Evolutionary conservation across 139 green algal species (phyloP), one percentile per base, ranked within the genome.

Genomic region (Picochlorum sp.): DNA sequence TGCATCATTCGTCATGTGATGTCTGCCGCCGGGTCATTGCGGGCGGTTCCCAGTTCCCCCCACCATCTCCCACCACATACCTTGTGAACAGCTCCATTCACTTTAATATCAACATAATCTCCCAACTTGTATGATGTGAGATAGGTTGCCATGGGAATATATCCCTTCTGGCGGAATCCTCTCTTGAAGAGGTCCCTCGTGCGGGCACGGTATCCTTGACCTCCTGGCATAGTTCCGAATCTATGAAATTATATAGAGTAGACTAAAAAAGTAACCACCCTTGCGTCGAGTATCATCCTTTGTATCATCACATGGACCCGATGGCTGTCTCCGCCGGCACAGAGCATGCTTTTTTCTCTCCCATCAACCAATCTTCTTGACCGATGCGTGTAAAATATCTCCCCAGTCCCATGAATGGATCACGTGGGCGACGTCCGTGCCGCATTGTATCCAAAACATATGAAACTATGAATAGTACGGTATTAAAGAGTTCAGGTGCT

Each of bases 101-200:
- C 90, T 77, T 97, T 97, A 77, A 99, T 92, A 83, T 97, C 92
- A 18, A 99, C 92, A 75, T 92, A 95, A 79, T 99, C 92, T 30
- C 94, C 94, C 44, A 98, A 59, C 81, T 91, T 95, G 83, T 91
- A 98, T 60, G 59, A 90, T 50, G 88, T 86, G 79, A 99, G 85
- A 85, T 98, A 98, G 9, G 77, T 89, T 47, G 83, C 83, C 11
- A 98, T 67, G 45, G 82, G 79, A 74, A 97, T 95, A 80, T 82
- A 90, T 47, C 94, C 94, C 66, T 96, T 85, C 61, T 88, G 69
- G 55, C 90, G 74, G 77, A 89, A 93, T 50, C 73, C 82, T 45
- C 85, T 77, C 21, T 81, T 83, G 80, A 98, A 98, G 38, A 89
- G 70, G 62, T 98, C 78, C 45, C 92, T 74, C 50, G 92, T 98